Conservation (phyloP, 768 basidiomycete species). For the Boletus reticuloceps region DNA sequence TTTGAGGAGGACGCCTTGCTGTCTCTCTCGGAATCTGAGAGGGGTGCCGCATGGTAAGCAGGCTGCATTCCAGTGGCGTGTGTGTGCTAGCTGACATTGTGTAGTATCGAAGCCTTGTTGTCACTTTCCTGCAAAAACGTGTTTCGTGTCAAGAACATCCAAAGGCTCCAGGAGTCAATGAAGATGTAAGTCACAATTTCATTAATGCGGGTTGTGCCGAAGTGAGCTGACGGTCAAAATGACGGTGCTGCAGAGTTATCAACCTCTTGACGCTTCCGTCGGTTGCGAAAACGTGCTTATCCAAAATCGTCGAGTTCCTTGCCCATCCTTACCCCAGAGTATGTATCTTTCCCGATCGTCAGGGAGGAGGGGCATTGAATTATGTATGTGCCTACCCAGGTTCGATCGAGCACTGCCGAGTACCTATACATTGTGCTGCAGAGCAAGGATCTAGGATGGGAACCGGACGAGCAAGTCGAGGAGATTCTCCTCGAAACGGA, state of each 20-base stretch:
- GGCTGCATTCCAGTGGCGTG: constrained; percentile 12
- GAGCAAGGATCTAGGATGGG: constrained; percentile 60
- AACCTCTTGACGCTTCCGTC: constrained; percentile 56
- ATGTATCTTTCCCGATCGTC: constrained; percentile 24
- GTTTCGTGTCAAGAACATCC: constrained; percentile 74
- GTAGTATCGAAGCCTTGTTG: constrained; percentile 55
- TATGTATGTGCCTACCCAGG: constrained; percentile 38
- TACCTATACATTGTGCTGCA: constrained; percentile 77
- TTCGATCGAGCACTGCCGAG: constrained; percentile 80
- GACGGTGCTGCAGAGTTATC: constrained; percentile 48
- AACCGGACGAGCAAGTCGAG: constrained; percentile 60
- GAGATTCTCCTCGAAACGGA: constrained; percentile 76
- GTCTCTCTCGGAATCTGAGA: constrained; percentile 42
- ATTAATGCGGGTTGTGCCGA: constrained; percentile 13
- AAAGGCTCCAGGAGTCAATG: constrained; percentile 78
- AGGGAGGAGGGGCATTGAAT: constrained; percentile 5
- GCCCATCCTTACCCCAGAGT: constrained; percentile 81
- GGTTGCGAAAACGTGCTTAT: constrained; percentile 41
- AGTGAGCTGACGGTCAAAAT: constrained; percentile 13
- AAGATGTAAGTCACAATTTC: constrained; percentile 60
- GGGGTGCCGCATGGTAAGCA: constrained; percentile 54
- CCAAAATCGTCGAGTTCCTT: constrained; percentile 59
- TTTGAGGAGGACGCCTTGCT: constrained; percentile 65
- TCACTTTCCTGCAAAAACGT: constrained; percentile 60
- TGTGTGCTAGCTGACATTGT: constrained; percentile 10